Base-by-base conservation (phyloP, 2,329 filamentous ascomycete genomes). In the Geosmithia putterillii region DNA sequence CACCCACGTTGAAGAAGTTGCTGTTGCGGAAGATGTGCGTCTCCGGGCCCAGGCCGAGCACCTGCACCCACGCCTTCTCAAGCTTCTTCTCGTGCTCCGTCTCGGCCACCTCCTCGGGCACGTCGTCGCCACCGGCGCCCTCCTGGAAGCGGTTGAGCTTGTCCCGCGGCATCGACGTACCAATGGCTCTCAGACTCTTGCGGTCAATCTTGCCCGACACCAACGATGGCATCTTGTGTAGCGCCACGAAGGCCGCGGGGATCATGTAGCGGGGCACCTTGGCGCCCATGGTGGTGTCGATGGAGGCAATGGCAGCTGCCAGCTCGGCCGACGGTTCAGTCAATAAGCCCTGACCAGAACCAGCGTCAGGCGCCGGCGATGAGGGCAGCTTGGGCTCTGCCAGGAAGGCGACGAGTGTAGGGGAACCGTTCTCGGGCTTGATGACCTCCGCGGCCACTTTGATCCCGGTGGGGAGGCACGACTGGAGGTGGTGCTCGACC, bases 181-280 rank as follows among this genome's bases (percentile, higher is more conserved):
- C 68, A 38, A 71, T 54, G 47, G 68, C 65, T 14, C 65, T 62
- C n/a, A 71, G 58, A 19, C 57, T 63, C 54, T 71, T 71, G 38
- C 69, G 61, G 47, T 73, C 68, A 1, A 61, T 69, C 57, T 73
- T 73, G 6, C 68, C 66, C 4, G 68, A 71, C 2, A 71, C 65
- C 4, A 70, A 51, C 2, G 64, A 59, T 0, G 69, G 69, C 58
- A 72, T 70, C n/a, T 57, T 50, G 10, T 54, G 51, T 6, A 72
- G 54, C 2, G 67, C 66, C 36, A 72, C 61, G 42, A 69, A 70
- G 2, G 62, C 63, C 0, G 66, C 62, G 1, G 69, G 69, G 1
- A 72, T 59, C 69, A 72, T 72, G 52, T 71, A 71, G 32, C 59
- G 53, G 2, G 63, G 63, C 1, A 66, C 58, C 41, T 58, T 57